Conservation (phyloP, 306 rosid species). For the Fragaria nilgerrensis region DNA sequence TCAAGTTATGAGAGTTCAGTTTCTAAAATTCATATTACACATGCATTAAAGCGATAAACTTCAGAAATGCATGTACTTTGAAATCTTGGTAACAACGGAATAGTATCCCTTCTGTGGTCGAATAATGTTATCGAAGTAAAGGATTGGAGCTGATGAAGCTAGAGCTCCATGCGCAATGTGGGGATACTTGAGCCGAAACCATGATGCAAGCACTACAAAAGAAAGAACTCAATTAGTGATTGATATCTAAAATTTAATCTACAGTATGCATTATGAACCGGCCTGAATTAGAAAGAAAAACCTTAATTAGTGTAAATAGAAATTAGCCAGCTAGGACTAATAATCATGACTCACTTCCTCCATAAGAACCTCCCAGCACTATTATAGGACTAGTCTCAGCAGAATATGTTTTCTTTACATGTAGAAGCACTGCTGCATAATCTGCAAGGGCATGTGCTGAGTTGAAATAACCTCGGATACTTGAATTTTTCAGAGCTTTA, state of each 20-base stretch:
- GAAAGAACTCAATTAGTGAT: too few species aligned
- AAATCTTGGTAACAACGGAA: constrained; percentile 56
- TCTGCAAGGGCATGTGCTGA: not conserved
- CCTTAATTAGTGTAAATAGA: too few species aligned
- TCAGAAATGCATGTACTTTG: too few species aligned
- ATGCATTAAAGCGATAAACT: too few species aligned
- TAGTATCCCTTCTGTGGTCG: constrained; percentile 51
- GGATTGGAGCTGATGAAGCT: constrained; percentile 37
- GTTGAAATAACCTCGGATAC: not conserved
- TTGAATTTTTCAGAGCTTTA: not conserved
- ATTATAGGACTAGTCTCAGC: not conserved
- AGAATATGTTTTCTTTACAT: not conserved
- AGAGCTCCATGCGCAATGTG: constrained; percentile 67
- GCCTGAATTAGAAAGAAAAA: too few species aligned
- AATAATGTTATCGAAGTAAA: constrained; percentile 50
- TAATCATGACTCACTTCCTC: not conserved
- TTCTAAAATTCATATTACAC: too few species aligned
- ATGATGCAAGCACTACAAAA: constrained; percentile 31
- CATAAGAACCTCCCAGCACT: not conserved
- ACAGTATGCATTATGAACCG: too few species aligned
- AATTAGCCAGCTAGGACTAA: too few species aligned
- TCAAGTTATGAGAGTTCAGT: too few species aligned
- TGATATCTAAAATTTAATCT: too few species aligned
- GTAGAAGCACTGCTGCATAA: not conserved
- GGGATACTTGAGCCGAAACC: constrained; percentile 81